Conservation (phyloP, 768 basidiomycete species). For the Macrolepiota dolichaula region DNA sequence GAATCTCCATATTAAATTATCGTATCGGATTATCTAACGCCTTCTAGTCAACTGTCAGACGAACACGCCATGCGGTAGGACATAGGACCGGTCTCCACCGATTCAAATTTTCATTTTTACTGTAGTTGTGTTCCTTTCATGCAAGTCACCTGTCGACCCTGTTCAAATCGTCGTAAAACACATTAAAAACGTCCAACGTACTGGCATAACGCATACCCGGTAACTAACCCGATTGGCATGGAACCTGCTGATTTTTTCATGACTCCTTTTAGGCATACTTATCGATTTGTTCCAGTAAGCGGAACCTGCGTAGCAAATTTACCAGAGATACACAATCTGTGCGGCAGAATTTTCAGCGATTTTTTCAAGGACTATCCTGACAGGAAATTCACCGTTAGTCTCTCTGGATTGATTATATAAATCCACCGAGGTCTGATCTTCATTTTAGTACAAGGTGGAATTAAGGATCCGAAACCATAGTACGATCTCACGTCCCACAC, state of each 20-base stretch:
- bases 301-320: slow-evolving; percentile 65
- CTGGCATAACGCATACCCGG: slow-evolving; percentile 67
- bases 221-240: slow-evolving; percentile 23
- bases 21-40: background rate
- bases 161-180: slow-evolving; percentile 65
- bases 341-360: slow-evolving; percentile 46
- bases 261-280: slow-evolving; percentile 48
- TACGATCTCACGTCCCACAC: slow-evolving; percentile 51
- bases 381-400: slow-evolving; percentile 45
- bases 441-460: slow-evolving; percentile 77
- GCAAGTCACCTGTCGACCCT: slow-evolving; percentile 74
- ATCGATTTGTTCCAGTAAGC: slow-evolving; percentile 70
- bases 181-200: slow-evolving; percentile 56
- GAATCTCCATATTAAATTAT: background rate
- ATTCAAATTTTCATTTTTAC: slow-evolving; percentile 5
- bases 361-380: slow-evolving; percentile 48
- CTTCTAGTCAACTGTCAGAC: slow-evolving; percentile 69
- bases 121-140: slow-evolving; percentile 77
- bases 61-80: slow-evolving; percentile 73
- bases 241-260: background rate
- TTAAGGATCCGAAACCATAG: slow-evolving; percentile 73
- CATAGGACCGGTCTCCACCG: background rate
- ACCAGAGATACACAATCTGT: slow-evolving; percentile 64
- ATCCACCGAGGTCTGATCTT: background rate
- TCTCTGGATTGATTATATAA: background rate